Evolutionary conservation across 805 yeast species (phyloP), one percentile per base, ranked within the genome.

Genomic region (Candida palmyrensis): DNA sequence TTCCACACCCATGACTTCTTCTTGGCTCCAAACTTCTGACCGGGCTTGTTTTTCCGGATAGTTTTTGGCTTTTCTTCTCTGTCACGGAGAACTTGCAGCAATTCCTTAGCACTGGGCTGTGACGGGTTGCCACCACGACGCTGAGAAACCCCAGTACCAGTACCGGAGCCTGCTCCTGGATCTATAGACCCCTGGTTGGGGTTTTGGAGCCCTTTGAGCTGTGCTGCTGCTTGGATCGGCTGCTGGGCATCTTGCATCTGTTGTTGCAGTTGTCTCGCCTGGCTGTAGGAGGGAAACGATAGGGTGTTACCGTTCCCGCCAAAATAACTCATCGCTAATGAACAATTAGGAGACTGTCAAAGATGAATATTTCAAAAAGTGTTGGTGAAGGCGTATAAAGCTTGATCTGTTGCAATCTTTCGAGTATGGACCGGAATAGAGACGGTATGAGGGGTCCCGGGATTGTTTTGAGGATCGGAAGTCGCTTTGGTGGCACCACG

Each of bases 1-100:
- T 66, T 53, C 81, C 81, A 75, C 10, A 75, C 79, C 80, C 80
- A 75, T 20, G 77, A 72, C 42, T 66, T 69, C 62, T 75, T 75
- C 45, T 73, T 74, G 12, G 81, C 81, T 12, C 81, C 81, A 39
- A 72, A 73, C 43, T 66, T 69, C 42, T 69, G 76, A 6, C 78
- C 78, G 1, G 77, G 77, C 33, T 71, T 58, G 45, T 71, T 71
- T 14, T 53, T 55, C 15, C 67, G 54, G n/a, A n/a, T n/a, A 26
- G 48, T 47, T 38, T 53, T 56, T 14, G 30, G 27, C n/a, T n/a
- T n/a, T n/a, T n/a, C n/a, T n/a, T n/a, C n/a, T 21, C 24, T 21
- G 24, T 21, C 11, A 21, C 24, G n/a, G n/a, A n/a, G n/a, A n/a
- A n/a, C n/a, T n/a, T n/a, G n/a, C n/a, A n/a, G n/a, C n/a, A n/a